Percentiles rank a stretch among this genome's conserved stretches.
phyloP scores from a whole-genome alignment of 768 basidiomycete species.

The Leccinum pellstonianum region DNA sequence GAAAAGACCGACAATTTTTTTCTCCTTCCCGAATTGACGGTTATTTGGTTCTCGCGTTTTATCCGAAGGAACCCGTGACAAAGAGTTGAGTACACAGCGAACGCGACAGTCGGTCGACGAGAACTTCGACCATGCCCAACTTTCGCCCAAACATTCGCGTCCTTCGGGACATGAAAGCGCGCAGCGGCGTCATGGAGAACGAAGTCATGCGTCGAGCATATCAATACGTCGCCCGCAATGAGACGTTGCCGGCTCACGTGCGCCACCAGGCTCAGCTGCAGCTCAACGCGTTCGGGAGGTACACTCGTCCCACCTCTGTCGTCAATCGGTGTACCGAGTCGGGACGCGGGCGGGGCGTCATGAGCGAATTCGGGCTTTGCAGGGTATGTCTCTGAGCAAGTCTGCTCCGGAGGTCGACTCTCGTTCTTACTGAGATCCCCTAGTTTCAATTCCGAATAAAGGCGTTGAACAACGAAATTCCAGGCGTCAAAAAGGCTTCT shows the following conservation, averaged over 20 bases:
- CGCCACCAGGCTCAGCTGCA: conserved; percentile 95
- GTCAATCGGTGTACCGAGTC: conserved; percentile 88
- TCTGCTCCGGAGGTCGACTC: neutral
- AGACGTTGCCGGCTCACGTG: conserved; percentile 80
- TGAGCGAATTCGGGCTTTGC: conserved; percentile 85
- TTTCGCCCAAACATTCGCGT: conserved; percentile 48
- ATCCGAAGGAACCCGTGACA: neutral
- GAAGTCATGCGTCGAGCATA: conserved; percentile 89
- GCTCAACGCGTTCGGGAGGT: conserved; percentile 80
- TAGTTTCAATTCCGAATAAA: conserved; percentile 91
- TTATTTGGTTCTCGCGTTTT: conserved; percentile 22
- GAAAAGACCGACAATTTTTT: neutral
- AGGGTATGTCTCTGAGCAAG: conserved; percentile 47
- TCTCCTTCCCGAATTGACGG: conserved; percentile 13
- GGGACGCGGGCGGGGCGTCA: conserved; percentile 83
- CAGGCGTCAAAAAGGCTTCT: conserved; percentile 88
- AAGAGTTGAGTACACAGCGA: too few relatives aligned
- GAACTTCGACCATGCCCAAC: conserved; percentile 17
- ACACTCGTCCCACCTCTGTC: conserved; percentile 82
- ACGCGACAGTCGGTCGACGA: too few relatives aligned
- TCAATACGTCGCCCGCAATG: conserved; percentile 91
- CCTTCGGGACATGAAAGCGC: conserved; percentile 77
- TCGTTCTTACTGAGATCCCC: neutral
- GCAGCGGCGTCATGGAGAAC: conserved; percentile 64
- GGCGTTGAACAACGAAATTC: conserved; percentile 76